A percentile compares a stretch with the other conserved stretches of the same genome.
Conservation (phyloP, 768 basidiomycete genomes). For the Boletus vinaceobasis region DNA sequence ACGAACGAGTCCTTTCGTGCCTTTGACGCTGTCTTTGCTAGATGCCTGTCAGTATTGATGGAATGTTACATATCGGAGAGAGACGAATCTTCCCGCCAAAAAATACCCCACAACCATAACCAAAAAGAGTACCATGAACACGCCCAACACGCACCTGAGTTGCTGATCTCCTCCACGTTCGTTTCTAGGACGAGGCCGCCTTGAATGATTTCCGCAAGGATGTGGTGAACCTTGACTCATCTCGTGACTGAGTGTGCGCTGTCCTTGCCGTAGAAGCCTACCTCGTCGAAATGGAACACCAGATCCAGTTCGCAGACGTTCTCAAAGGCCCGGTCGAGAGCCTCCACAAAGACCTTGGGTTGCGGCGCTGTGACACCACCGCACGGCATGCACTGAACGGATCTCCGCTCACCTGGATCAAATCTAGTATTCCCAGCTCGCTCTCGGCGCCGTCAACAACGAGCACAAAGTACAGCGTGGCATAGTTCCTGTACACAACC, state of each 20-base stretch:
- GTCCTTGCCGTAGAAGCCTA: constrained; percentile 30
- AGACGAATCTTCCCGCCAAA: not conserved
- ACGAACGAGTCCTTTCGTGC: constrained; percentile 74
- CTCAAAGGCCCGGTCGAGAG: constrained; percentile 92
- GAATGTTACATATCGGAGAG: not conserved
- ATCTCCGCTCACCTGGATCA: constrained; percentile 76
- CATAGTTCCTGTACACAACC: constrained; percentile 94
- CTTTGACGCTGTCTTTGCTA: constrained; percentile 69
- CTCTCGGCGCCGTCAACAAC: constrained; percentile 96
- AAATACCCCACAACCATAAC: constrained; percentile 2
- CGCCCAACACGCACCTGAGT: constrained; percentile 48
- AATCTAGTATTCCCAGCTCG: constrained; percentile 91
- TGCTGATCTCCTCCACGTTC: constrained; percentile 81
- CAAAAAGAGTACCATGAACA: not conserved
- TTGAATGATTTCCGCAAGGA: constrained; percentile 94
- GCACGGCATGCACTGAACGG: not conserved
- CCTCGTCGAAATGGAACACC: constrained; percentile 99
- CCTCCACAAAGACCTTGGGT: constrained; percentile 87
- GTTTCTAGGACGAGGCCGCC: constrained; percentile 96
- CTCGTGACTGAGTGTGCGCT: constrained; percentile 1
- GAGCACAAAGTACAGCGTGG: constrained; percentile 95
- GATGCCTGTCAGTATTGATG: constrained; percentile 12
- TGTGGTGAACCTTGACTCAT: constrained; percentile 70
- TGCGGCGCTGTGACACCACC: not conserved
- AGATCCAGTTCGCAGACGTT: constrained; percentile 98